These are phyloP conservation scores for Diplosphaera chodatii DNA, from an alignment of 139 green algal species.

Conservation along the genomic window DNA sequence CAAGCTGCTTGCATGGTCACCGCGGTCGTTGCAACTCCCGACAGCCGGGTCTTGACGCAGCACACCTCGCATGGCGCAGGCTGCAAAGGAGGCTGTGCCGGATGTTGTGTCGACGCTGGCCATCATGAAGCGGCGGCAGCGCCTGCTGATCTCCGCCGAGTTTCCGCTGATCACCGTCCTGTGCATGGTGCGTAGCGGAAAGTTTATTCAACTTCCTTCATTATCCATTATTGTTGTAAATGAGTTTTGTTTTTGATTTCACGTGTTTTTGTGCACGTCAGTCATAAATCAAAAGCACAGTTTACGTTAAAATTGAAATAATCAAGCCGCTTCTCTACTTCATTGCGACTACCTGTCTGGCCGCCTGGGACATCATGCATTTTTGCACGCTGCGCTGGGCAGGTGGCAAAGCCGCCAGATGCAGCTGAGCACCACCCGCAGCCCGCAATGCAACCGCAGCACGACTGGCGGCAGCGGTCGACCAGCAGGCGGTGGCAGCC, in stretches of 20 bases:
- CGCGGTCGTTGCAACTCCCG: too few relatives aligned
- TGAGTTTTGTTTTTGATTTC: too few relatives aligned
- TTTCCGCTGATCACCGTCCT: constrained; percentile 20
- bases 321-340: too few relatives aligned
- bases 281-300: too few relatives aligned
- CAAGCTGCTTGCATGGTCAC: too few relatives aligned
- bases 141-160: constrained; percentile 7
- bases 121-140: constrained; percentile 12
- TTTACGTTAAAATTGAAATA: too few relatives aligned
- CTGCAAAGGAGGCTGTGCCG: background rate
- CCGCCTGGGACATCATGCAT: too few relatives aligned
- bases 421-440: background rate
- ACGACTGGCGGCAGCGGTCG: too few relatives aligned
- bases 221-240: background rate
- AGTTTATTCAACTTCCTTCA: background rate
- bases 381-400: too few relatives aligned
- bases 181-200: constrained; percentile 1
- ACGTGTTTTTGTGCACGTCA: too few relatives aligned
- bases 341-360: too few relatives aligned
- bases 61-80: background rate
- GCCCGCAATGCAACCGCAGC: too few relatives aligned
- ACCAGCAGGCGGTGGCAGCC: constrained; percentile 33
- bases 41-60: background rate
- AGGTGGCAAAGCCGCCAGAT: constrained; percentile 5
- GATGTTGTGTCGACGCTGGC: background rate